Base-by-base conservation (phyloP, 768 basidiomycete species). In the Psilocybe sp. region DNA sequence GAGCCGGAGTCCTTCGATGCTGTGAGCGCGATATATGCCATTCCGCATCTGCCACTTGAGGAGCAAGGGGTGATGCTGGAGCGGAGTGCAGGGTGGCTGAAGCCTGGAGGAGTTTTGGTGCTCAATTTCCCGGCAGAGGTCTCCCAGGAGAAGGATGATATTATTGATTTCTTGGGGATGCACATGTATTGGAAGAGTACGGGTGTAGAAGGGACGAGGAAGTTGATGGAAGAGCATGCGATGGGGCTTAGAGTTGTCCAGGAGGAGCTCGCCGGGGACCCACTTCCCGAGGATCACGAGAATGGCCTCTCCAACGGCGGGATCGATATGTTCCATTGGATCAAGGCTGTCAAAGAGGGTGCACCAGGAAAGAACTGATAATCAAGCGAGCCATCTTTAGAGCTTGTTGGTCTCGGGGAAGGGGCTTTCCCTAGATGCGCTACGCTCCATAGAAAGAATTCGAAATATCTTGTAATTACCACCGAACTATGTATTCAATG, bases 261-360 rank as follows among this genome's bases (percentile, higher is more conserved):
- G 31, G 49, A 50, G 10, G 49, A 50, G 28, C 41, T 44, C 31
- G 34, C 44, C 15, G 49, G 38, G n/a, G 49, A 50, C 9, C 28
- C 16, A 18, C 19, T 41, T 35, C 16, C 16, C 32, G 14, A 23
- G 8, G 8, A 42, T 28, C 10, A 18, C 23, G 4, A 36, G 42
- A 38, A 43, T 23, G 12, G 42, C 36, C 15, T 28, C 16, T 11
- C 34, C 19, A 40, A 4, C 18, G 14, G 16, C 32, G 16, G 48
- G 43, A 16, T 7, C 7, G 41, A 50, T 10, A 19, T 12, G 11
- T 50, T 43, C 35, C 49, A 50, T 15, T 50, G 49, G 49, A 38
- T 50, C 6, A 32, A 36, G n/a, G 42, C 41, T 15, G 18, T 50
- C 34, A 50, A 50, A n/a, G 20, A 7, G 13, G 23, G 14, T 3